Percentiles rank a stretch among this genome's conserved stretches.
phyloP scores from a whole-genome alignment of 257 asterid species.

The Solanum chilense region DNA sequence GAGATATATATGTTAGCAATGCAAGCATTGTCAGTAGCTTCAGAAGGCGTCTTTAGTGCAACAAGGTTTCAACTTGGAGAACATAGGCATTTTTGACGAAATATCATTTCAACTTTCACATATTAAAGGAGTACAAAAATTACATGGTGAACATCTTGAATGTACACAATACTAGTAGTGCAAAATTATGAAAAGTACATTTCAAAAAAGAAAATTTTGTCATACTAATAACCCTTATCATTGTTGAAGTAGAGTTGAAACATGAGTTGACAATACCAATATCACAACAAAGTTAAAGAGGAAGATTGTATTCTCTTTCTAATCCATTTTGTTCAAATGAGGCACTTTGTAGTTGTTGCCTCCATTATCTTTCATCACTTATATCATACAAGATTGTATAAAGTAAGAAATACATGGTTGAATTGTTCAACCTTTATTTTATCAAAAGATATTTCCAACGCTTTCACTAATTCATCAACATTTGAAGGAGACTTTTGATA shows the following conservation, averaged over 20 bases:
- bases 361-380: neutral
- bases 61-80: too few relatives aligned
- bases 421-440: neutral
- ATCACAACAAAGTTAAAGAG: neutral
- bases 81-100: neutral
- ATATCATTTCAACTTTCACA: neutral
- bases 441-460: neutral
- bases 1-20: too few relatives aligned
- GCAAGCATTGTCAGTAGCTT: too few relatives aligned
- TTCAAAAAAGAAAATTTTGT: too few relatives aligned
- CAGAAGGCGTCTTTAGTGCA: too few relatives aligned
- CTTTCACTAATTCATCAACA: neutral
- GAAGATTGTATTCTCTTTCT: neutral
- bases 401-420: too few relatives aligned
- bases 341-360: neutral
- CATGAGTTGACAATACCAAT: neutral
- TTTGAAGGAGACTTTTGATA: neutral
- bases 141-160: neutral
- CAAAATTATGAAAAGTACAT: too few relatives aligned
- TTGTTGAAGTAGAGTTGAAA: neutral
- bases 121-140: too few relatives aligned
- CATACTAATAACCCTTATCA: neutral
- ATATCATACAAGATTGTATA: neutral
- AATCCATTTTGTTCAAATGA: neutral
- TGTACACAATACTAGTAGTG: neutral